Evolutionary conservation across 1,139 yeast genomes (phyloP).

Genomic region (Eremothecium cymbalariae): DNA sequence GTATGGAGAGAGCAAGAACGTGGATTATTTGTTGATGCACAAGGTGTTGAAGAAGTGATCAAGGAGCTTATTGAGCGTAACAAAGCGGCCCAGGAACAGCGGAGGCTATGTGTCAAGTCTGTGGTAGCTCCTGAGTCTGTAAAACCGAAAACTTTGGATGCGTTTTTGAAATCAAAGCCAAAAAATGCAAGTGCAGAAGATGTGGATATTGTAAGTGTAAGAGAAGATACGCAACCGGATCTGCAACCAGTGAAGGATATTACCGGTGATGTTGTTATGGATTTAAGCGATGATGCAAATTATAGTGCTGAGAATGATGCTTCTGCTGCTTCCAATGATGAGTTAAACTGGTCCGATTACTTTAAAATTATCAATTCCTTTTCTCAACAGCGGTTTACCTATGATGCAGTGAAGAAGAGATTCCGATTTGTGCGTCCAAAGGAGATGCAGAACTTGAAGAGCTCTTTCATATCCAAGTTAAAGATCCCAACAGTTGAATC

Average conservation of each 20-base stretch:
- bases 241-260: too few species aligned
- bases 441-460: conserved; percentile 8
- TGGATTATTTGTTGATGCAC: conserved; percentile 76
- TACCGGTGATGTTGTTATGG: too few species aligned
- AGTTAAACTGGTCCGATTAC: conserved; percentile 61
- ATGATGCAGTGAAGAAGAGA: conserved; percentile 59
- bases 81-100: conserved; percentile 13
- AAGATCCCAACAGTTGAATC: conserved; percentile 30
- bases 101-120: not conserved
- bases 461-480: conserved; percentile 11
- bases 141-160: too few species aligned
- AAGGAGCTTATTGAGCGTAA: conserved; percentile 41
- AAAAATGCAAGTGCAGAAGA: conserved; percentile 1
- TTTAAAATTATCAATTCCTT: conserved; percentile 59
- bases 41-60: conserved; percentile 54
- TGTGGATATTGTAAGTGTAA: too few species aligned
- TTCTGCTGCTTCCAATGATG: conserved; percentile 6
- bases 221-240: too few species aligned
- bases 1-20: conserved; percentile 85
- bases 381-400: conserved; percentile 57
- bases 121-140: too few species aligned
- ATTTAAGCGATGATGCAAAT: too few species aligned
- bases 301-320: conserved; percentile 32
- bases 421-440: conserved; percentile 37
- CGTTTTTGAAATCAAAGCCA: conserved; percentile 5